phyloP scores from a whole-genome alignment of 768 basidiomycete species.

The Rhizopogon vesiculosus region DNA sequence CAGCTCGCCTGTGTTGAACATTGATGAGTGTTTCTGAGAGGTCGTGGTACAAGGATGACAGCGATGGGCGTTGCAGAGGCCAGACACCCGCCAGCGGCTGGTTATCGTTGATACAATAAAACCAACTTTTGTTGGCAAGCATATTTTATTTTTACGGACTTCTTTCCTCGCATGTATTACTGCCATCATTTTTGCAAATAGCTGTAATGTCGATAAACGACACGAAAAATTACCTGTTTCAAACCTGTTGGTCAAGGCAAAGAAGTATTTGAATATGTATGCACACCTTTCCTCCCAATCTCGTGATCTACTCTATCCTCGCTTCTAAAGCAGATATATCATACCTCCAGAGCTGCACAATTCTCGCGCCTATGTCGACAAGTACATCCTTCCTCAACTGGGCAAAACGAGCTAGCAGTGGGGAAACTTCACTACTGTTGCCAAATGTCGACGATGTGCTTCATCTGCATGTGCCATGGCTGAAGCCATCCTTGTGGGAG shows the following conservation, averaged over 20 bases:
- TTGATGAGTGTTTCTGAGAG: too few relatives aligned
- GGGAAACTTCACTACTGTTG: slow-evolving; percentile 28
- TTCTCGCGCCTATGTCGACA: slow-evolving; percentile 27
- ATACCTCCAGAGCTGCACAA: slow-evolving; percentile 50
- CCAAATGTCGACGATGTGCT: slow-evolving; percentile 32
- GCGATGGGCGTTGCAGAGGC: too few relatives aligned
- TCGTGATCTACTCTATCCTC: slow-evolving; percentile 43
- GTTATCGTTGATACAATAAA: too few relatives aligned
- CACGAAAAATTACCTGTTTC: slow-evolving; percentile 47
- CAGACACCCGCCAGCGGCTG: too few relatives aligned
- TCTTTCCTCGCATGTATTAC: too few relatives aligned
- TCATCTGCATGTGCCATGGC: neutral
- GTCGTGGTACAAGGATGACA: too few relatives aligned
- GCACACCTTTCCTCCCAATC: slow-evolving; percentile 42
- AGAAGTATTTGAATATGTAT: neutral
- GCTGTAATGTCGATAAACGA: slow-evolving; percentile 39
- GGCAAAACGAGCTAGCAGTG: slow-evolving; percentile 52
- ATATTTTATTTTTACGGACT: too few relatives aligned
- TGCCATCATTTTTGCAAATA: too few relatives aligned
- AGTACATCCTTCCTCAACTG: slow-evolving; percentile 55
- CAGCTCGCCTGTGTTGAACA: too few relatives aligned
- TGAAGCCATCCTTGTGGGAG: neutral
- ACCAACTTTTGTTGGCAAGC: too few relatives aligned
- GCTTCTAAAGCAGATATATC: slow-evolving; percentile 45
- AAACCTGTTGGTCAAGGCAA: neutral